Base-by-base conservation (phyloP, 495 filamentous ascomycete genomes). In the Annulohypoxylon nitens region DNA sequence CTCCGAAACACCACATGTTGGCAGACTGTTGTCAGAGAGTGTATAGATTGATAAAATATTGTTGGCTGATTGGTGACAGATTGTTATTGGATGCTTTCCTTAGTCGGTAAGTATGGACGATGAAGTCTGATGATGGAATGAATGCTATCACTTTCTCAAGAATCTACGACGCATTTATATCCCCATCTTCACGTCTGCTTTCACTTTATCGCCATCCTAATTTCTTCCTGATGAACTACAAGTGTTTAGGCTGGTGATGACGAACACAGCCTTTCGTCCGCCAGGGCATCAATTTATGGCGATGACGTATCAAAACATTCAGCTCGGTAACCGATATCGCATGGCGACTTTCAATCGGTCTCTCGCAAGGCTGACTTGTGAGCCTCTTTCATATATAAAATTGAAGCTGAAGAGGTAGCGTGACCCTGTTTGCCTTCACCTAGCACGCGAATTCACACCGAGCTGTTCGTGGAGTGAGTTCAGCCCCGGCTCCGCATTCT, bases 321-420 rank as follows among this genome's bases (percentile, higher is more conserved):
- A 57, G 53, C 53, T 57, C 53, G 53, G 53, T 57, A 20, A 37
- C n/a, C 6, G 30, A 57, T 57, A 57, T 12, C n/a, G 18, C n/a
- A n/a, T 33, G n/a, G 50, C 20, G 5, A 33, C 6, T 14, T 14
- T 30, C 9, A 53, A 1, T 33, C 53, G 53, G 53, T 36, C 36
- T 57, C 10, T 16, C 5, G n/a, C 53, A 57, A 57, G 53, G 53
- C n/a, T 37, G 8, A 57, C 33, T 2, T 20, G 53, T 57, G n/a
- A 18, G 53, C 53, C 51, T 4, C 33, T 14, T 20, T 18, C 6
- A 37, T n/a, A 20, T 18, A 36, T 4, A 11, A 37, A 25, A 30
- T 37, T 37, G n/a, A 54, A 57, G 53, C 53, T 57, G 53, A 37
- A 37, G n/a, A 23, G 33, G 18, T 57, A n/a, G 33, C 33, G 30